Evolutionary conservation across 1,284 basidiomycete species (phyloP), one percentile per base, ranked within the genome.

Genomic region (Cutaneotrichosporon cyanovorans): DNA sequence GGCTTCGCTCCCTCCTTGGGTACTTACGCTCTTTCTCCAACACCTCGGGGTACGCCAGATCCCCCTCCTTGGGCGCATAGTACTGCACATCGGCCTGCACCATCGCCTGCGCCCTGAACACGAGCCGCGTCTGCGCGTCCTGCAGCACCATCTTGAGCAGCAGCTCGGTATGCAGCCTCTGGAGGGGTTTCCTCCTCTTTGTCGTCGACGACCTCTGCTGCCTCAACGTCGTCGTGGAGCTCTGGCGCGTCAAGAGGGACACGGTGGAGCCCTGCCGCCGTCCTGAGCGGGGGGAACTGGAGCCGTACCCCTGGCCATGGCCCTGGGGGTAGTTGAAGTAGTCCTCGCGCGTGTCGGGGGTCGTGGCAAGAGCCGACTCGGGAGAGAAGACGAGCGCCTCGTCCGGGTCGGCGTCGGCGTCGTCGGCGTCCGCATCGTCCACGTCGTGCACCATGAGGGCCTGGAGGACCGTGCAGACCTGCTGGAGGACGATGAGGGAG

Each of bases 391-490:
- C 18, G 20, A 42, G 51, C 10, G 44, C 53, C 20, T 61, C 48
- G 25, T 65, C 61, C 2, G 46, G 43, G 15, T 61, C 57, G 8
- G 7, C 25, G 25, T 28, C 25, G 7, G n/a, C n/a, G n/a, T n/a
- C n/a, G n/a, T n/a, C n/a, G n/a, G n/a, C n/a, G 21, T 55, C 51
- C 12, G 45, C 55, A 14, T 48, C 55, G 15, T 42, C 36, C 16
- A 69, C 46, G 60, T 92, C 88, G 30, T 90, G 80, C 2, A 92
- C 85, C 87, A 95, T 93, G 35, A 95, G 76, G 0, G 89, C 90
- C 67, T 91, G 87, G 2, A 95, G 75, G 18, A 95, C 87, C 0
- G 87, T 93, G 74, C 90, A 95, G 23, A 95, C 85, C 68, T 91
- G 86, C 62, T 89, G 91, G 2, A 96, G 80, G 0, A 83, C 82